phyloP scores from a whole-genome alignment of 805 yeast genomes.

The Yamadazyma laniorum region DNA sequence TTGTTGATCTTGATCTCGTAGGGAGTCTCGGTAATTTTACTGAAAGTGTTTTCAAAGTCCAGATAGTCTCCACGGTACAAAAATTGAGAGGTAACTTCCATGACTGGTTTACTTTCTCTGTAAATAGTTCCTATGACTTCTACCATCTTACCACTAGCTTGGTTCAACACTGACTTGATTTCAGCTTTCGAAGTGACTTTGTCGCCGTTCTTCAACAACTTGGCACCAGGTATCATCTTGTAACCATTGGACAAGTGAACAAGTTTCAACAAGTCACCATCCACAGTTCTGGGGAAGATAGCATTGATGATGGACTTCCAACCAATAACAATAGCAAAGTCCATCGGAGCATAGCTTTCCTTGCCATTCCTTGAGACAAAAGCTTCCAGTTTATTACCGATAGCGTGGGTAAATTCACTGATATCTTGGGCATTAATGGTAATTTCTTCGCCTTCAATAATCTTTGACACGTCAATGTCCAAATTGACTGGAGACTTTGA shows the following conservation, averaged over 20 bases:
- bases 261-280: slow-evolving; percentile 90
- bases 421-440: slow-evolving; percentile 74
- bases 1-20: slow-evolving; percentile 71
- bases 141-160: slow-evolving; percentile 90
- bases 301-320: slow-evolving; percentile 98
- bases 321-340: slow-evolving; percentile 96
- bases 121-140: slow-evolving; percentile 89
- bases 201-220: slow-evolving; percentile 86
- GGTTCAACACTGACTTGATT: slow-evolving; percentile 84
- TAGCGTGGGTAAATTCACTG: slow-evolving; percentile 92
- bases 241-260: slow-evolving; percentile 96
- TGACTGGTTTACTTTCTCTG: slow-evolving; percentile 73
- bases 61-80: slow-evolving; percentile 90
- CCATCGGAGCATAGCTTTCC: slow-evolving; percentile 94
- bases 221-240: slow-evolving; percentile 88
- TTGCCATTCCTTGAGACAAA: slow-evolving; percentile 87
- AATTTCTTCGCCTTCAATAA: slow-evolving; percentile 67
- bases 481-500: slow-evolving; percentile 55
- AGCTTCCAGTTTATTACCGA: slow-evolving; percentile 96
- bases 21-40: slow-evolving; percentile 83
- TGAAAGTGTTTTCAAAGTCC: slow-evolving; percentile 91
- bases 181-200: slow-evolving; percentile 78
- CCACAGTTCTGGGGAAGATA: slow-evolving; percentile 94
- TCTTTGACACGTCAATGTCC: slow-evolving; percentile 66
- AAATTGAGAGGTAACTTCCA: slow-evolving; percentile 94